Evolutionary conservation across 192 early-diverging fungal genomes (phyloP).

Genomic region (Pilaira anomala): DNA sequence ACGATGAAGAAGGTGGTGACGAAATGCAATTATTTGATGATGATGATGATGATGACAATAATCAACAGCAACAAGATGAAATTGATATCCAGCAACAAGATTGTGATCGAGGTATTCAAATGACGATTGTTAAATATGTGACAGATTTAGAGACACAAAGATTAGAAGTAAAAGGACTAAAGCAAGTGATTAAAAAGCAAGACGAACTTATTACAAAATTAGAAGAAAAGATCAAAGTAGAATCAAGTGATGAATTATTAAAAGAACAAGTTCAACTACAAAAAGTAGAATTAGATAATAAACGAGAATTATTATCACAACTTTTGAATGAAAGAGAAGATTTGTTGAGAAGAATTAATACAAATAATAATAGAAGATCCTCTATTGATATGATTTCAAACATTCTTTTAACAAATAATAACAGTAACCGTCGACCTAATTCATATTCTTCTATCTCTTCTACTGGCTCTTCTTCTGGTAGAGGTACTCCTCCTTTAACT

Average conservation of each 20-base stretch:
- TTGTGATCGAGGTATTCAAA: slow-evolving; percentile 20
- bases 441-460: slow-evolving; percentile 1
- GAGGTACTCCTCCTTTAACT: slow-evolving; percentile 8
- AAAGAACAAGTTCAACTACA: slow-evolving; percentile 25
- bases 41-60: neutral
- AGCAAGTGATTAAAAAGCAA: slow-evolving; percentile 22
- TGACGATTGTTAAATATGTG: slow-evolving; percentile 26
- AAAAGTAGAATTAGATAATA: slow-evolving; percentile 27
- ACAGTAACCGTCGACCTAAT: neutral
- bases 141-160: slow-evolving; percentile 20
- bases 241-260: slow-evolving; percentile 9
- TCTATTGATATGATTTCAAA: slow-evolving; percentile 1
- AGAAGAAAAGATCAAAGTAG: neutral
- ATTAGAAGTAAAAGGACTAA: slow-evolving; percentile 11
- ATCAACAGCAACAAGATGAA: neutral
- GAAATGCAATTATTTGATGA: neutral
- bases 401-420: neutral
- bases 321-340: slow-evolving; percentile 27
- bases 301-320: slow-evolving; percentile 24
- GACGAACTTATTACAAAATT: slow-evolving; percentile 22
- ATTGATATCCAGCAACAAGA: slow-evolving; percentile 4
- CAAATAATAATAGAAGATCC: neutral
- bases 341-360: neutral
- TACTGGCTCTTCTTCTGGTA: neutral
- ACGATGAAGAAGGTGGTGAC: neutral